phyloP scores from a whole-genome alignment of 2,329 filamentous ascomycete species.

The Bipolaris bicolor region DNA sequence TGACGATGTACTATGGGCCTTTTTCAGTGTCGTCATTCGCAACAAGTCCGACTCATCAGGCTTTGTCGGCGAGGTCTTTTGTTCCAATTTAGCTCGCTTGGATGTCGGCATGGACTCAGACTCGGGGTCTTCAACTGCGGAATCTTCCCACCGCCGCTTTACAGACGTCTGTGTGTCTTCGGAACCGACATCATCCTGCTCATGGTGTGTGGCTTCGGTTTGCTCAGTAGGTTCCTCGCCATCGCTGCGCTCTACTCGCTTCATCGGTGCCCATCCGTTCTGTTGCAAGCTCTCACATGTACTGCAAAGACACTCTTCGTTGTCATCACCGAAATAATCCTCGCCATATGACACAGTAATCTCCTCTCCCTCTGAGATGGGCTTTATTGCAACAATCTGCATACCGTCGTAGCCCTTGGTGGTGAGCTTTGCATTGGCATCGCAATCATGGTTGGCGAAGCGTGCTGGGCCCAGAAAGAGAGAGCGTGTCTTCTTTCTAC shows the following conservation, averaged over 20 bases:
- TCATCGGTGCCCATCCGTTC: constrained; percentile 79
- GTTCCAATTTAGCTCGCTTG: constrained; percentile 21
- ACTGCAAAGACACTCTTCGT: constrained; percentile 90
- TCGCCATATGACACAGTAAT: constrained; percentile 97
- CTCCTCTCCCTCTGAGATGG: constrained; percentile 88
- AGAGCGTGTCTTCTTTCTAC: constrained; percentile 86
- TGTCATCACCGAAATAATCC: constrained; percentile 93
- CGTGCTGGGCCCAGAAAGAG: constrained; percentile 93
- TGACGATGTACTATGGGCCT: constrained; percentile 42
- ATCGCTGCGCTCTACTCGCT: constrained; percentile 44
- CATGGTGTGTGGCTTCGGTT: constrained; percentile 13
- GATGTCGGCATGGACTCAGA: constrained; percentile 21
- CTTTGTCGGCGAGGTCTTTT: constrained; percentile 21
- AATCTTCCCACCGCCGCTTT: constrained; percentile 39
- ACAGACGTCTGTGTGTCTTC: constrained; percentile 21
- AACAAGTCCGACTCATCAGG: constrained; percentile 23
- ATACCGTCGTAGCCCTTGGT: constrained; percentile 86
- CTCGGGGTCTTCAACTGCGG: constrained; percentile 19
- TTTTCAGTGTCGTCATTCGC: constrained; percentile 38
- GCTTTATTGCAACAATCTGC: constrained; percentile 81
- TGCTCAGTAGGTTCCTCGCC: constrained; percentile 27
- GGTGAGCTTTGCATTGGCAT: constrained; percentile 85
- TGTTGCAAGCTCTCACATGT: constrained; percentile 77
- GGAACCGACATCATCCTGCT: neutral
- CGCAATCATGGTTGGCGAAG: constrained; percentile 97